phyloP scores from a whole-genome alignment of 208 protist genomes.

The Willaertia magna region DNA sequence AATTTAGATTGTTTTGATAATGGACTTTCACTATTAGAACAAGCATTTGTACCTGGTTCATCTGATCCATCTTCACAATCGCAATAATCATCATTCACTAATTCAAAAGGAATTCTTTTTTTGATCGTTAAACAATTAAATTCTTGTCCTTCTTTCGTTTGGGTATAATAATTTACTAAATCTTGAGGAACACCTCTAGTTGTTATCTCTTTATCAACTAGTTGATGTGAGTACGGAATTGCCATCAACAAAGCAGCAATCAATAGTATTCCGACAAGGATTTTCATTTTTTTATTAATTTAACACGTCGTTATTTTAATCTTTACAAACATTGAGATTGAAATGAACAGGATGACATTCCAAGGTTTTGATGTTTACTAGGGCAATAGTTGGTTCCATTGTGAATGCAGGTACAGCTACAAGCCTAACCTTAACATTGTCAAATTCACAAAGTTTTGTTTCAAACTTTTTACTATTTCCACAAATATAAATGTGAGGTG shows the following conservation, averaged over 20 bases:
- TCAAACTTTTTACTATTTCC: slow-evolving; percentile 58
- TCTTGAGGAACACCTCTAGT: neutral
- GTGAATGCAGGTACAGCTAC: neutral
- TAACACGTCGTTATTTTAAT: neutral
- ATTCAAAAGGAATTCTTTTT: slow-evolving; percentile 35
- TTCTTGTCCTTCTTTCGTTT: neutral
- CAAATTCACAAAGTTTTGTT: neutral
- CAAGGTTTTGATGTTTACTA: neutral
- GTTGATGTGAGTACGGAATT: neutral
- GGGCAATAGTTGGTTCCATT: neutral
- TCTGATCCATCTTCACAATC: slow-evolving; percentile 83
- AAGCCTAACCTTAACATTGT: neutral
- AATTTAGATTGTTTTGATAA: slow-evolving; percentile 48
- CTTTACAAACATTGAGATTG: neutral
- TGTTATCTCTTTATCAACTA: neutral
- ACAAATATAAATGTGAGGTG: slow-evolving; percentile 63
- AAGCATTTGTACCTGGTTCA: slow-evolving; percentile 72
- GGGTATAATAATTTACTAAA: neutral
- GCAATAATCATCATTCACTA: slow-evolving; percentile 86
- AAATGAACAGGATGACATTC: neutral
- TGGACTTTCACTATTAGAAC: slow-evolving; percentile 10
- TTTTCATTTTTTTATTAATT: neutral
- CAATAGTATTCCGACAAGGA: neutral
- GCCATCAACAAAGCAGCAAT: neutral
- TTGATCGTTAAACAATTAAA: slow-evolving; percentile 31